A percentile compares a stretch with the other conserved stretches of the same genome.
phyloP scores from a whole-genome alignment of 2,329 filamentous ascomycete genomes.

The Aplosporella prunicola region DNA sequence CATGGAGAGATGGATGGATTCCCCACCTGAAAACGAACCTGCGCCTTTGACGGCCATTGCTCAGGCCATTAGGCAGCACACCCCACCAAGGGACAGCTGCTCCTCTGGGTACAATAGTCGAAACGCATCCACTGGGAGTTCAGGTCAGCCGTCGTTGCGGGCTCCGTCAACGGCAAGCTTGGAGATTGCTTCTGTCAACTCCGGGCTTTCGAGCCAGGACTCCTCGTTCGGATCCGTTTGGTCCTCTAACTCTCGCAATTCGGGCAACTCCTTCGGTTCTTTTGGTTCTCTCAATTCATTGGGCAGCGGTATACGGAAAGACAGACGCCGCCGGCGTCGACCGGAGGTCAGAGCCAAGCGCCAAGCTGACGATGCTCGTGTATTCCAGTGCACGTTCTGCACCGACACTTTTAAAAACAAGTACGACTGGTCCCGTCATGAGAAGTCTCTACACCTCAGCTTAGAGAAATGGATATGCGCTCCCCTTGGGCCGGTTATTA shows the following conservation, averaged over 20 bases:
- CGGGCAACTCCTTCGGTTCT: conserved; percentile 47
- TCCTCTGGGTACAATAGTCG: conserved; percentile 31
- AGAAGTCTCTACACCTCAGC: conserved; percentile 30
- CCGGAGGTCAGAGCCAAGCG: conserved; percentile 4
- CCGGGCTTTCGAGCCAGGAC: conserved; percentile 38
- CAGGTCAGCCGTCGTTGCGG: conserved; percentile 39
- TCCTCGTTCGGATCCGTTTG: conserved; percentile 48
- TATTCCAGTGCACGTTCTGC: conserved; percentile 32
- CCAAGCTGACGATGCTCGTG: conserved; percentile 16
- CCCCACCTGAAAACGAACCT: conserved; percentile 60
- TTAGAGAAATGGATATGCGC: conserved; percentile 44
- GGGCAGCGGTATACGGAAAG: conserved; percentile 40
- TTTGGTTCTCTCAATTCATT: conserved; percentile 19
- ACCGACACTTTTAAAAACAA: conserved; percentile 32
- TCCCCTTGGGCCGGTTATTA: conserved; percentile 48
- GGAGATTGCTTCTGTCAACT: conserved; percentile 42
- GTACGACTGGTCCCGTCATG: conserved; percentile 33
- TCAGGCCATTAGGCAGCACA: conserved; percentile 43
- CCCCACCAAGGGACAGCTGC: conserved; percentile 22
- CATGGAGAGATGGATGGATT: conserved; percentile 60
- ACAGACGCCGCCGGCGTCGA: conserved; percentile 47
- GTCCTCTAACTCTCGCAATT: conserved; percentile 48
- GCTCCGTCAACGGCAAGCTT: conserved; percentile 46
- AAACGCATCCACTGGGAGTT: conserved; percentile 42
- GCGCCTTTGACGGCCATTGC: conserved; percentile 55